A percentile compares a stretch with the other conserved stretches of the same genome.
These are phyloP conservation scores for Clavulina sp. DNA, from an alignment of 768 basidiomycete species.

Conservation along the genomic window DNA sequence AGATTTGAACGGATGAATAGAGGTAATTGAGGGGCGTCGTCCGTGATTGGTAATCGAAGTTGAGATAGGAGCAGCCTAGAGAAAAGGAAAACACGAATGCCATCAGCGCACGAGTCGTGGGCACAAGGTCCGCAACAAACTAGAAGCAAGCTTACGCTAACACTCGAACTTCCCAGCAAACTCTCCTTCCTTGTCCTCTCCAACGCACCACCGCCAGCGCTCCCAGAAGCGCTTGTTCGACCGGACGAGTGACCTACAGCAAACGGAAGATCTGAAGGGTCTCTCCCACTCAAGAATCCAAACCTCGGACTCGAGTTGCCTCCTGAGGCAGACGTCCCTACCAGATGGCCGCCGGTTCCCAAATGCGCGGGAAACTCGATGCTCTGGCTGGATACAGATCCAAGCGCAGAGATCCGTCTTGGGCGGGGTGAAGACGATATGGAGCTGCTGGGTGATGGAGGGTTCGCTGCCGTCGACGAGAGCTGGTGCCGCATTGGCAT, in stretches of 20 bases:
- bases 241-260: background rate
- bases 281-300: background rate
- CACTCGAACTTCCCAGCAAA: background rate
- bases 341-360: background rate
- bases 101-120: background rate
- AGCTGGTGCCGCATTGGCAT: background rate
- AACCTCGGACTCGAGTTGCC: conserved; percentile 1
- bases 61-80: background rate
- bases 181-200: background rate
- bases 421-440: background rate
- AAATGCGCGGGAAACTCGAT: background rate
- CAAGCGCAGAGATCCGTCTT: background rate
- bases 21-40: conserved; percentile 5
- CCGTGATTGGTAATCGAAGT: too few relatives aligned
- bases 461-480: background rate
- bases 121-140: background rate
- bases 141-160: background rate
- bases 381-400: background rate
- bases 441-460: background rate
- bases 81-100: background rate
- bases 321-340: background rate
- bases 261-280: background rate
- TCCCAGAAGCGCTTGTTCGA: background rate
- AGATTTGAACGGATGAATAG: conserved; percentile 11
- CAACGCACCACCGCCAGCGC: background rate